Conservation (phyloP, 225 moss, liverwort and hornwort genomes). For the Pleurozium schreberi region DNA sequence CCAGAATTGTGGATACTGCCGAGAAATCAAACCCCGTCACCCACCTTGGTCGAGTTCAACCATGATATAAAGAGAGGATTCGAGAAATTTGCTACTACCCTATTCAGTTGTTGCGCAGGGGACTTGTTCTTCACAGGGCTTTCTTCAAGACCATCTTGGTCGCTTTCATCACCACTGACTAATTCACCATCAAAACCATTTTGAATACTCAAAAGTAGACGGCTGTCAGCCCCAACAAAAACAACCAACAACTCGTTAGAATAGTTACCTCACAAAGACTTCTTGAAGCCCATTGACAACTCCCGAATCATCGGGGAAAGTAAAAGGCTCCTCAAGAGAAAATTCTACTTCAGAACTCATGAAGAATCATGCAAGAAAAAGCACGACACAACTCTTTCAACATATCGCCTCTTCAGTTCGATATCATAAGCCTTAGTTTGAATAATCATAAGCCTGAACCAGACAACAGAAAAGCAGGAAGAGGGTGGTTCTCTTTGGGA, state of each 20-base stretch:
- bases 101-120: conserved; percentile 1
- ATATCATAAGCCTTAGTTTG: neutral
- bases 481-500: neutral
- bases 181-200: conserved; percentile 34
- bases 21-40: neutral
- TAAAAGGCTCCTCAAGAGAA: neutral
- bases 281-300: neutral
- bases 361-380: neutral
- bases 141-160: conserved; percentile 36
- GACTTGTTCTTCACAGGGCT: conserved; percentile 22
- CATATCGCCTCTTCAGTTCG: neutral
- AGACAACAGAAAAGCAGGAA: neutral
- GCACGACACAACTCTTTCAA: neutral
- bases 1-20: neutral
- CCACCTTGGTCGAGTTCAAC: neutral
- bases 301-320: neutral
- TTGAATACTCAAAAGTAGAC: conserved; percentile 40
- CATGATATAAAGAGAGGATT: neutral
- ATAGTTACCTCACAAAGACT: neutral
- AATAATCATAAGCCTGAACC: neutral
- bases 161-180: conserved; percentile 38
- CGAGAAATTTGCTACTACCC: neutral
- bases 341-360: neutral
- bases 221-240: conserved; percentile 21
- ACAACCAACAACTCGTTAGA: neutral